These are phyloP conservation scores for Diplodia seriata DNA, from an alignment of 2,329 filamentous ascomycete genomes.

Conservation along the genomic window DNA sequence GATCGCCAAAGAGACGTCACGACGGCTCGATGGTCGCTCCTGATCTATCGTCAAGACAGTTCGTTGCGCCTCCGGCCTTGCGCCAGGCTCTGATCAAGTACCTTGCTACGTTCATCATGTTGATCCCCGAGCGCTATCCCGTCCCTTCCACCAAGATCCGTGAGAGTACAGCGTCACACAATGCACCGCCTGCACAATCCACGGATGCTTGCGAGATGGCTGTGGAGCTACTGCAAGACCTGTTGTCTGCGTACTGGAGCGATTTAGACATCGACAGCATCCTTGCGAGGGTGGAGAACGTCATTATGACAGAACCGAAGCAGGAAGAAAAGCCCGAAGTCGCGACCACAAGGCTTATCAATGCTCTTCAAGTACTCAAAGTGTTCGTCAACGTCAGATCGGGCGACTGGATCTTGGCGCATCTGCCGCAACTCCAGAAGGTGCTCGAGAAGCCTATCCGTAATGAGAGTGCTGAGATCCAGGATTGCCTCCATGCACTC, in stretches of 20 bases:
- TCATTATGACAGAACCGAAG: slow-evolving; percentile 74
- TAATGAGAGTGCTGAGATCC: slow-evolving; percentile 88
- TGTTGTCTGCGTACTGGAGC: slow-evolving; percentile 90
- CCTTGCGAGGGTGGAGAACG: slow-evolving; percentile 87
- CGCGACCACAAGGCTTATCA: slow-evolving; percentile 86
- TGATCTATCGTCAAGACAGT: slow-evolving; percentile 57
- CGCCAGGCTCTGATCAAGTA: slow-evolving; percentile 90
- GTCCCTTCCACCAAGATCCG: slow-evolving; percentile 68
- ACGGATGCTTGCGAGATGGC: slow-evolving; percentile 87
- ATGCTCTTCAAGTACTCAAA: slow-evolving; percentile 89
- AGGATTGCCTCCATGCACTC: slow-evolving; percentile 84
- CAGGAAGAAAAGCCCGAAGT: slow-evolving; percentile 65
- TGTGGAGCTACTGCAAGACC: slow-evolving; percentile 78
- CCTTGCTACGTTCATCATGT: slow-evolving; percentile 91
- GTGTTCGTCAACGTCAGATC: slow-evolving; percentile 87
- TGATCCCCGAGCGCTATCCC: slow-evolving; percentile 83
- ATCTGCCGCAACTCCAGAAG: slow-evolving; percentile 79
- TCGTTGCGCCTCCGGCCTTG: slow-evolving; percentile 59
- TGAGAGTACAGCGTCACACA: slow-evolving; percentile 56
- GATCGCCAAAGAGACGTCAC: slow-evolving; percentile 71
- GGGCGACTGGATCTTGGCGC: slow-evolving; percentile 87
- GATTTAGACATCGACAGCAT: slow-evolving; percentile 85
- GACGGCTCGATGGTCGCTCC: slow-evolving; percentile 66
- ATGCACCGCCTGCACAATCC: slow-evolving; percentile 58
- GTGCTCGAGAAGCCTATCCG: slow-evolving; percentile 88